Evolutionary conservation across 192 early-diverging fungal genomes (phyloP).

Genomic region (Podila clonocystis): DNA sequence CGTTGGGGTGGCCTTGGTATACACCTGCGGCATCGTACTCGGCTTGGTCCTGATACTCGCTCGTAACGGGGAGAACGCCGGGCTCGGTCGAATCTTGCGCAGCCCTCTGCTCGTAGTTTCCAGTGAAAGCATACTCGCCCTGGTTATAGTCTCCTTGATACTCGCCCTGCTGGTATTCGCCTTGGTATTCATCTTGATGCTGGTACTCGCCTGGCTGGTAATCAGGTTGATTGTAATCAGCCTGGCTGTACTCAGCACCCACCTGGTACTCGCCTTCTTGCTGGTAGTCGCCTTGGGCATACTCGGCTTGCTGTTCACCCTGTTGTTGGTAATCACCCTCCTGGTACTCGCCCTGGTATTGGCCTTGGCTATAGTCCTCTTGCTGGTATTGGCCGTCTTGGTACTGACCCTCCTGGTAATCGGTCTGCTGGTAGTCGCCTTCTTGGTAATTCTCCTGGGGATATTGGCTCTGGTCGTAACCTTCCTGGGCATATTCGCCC

Average conservation of each 20-base stretch:
- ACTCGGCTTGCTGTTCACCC: constrained; percentile 17
- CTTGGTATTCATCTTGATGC: constrained; percentile 2
- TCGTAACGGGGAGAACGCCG: constrained; percentile 29
- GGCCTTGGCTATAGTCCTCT: constrained; percentile 3
- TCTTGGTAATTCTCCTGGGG: neutral
- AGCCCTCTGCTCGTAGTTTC: constrained; percentile 3
- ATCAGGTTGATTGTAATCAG: constrained; percentile 15
- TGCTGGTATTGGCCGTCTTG: constrained; percentile 4
- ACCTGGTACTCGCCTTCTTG: constrained; percentile 37
- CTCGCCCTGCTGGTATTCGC: neutral
- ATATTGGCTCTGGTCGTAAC: constrained; percentile 3
- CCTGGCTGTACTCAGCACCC: constrained; percentile 18
- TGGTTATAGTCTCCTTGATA: neutral
- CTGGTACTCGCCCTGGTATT: constrained; percentile 26
- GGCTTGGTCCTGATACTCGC: constrained; percentile 52
- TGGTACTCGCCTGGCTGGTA: constrained; percentile 24
- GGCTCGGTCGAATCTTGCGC: constrained; percentile 7
- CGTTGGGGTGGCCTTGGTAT: constrained; percentile 32
- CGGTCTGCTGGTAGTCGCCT: neutral
- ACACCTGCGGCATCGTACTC: constrained; percentile 29
- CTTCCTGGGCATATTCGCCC: neutral
- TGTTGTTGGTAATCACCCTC: constrained; percentile 28
- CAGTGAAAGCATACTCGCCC: neutral
- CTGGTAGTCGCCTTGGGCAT: neutral
- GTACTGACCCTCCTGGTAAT: constrained; percentile 4